phyloP scores from a whole-genome alignment of 2,329 filamentous ascomycete species.

The Thermochaetoides dissita region DNA sequence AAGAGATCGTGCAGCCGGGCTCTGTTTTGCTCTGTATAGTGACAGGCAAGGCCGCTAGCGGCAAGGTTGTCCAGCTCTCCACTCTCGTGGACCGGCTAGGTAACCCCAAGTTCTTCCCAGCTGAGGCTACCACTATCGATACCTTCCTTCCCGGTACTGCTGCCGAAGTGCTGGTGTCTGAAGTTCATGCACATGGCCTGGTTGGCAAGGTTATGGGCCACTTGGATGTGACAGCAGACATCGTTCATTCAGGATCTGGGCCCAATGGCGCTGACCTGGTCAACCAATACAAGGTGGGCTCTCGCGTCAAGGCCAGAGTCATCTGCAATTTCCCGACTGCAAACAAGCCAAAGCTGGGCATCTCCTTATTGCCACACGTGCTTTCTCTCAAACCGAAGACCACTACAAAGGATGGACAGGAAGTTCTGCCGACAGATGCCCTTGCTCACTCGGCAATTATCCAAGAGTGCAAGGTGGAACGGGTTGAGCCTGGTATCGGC shows the following conservation, averaged over 20 bases:
- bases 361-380: slow-evolving; percentile 80
- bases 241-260: slow-evolving; percentile 73
- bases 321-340: slow-evolving; percentile 74
- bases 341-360: slow-evolving; percentile 68
- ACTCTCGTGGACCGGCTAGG: slow-evolving; percentile 57
- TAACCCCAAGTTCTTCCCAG: slow-evolving; percentile 50
- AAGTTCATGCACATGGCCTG: slow-evolving; percentile 61
- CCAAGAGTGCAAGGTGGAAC: slow-evolving; percentile 63
- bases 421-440: slow-evolving; percentile 37
- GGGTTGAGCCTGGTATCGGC: slow-evolving; percentile 67
- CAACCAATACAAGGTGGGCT: slow-evolving; percentile 67
- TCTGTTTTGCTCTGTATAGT: slow-evolving; percentile 75
- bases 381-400: slow-evolving; percentile 43
- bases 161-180: slow-evolving; percentile 70
- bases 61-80: slow-evolving; percentile 77
- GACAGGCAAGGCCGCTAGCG: slow-evolving; percentile 57
- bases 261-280: slow-evolving; percentile 56
- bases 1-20: slow-evolving; percentile 63
- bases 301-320: slow-evolving; percentile 72
- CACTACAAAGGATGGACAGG: slow-evolving; percentile 26
- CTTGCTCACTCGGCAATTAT: slow-evolving; percentile 63
- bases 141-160: slow-evolving; percentile 85
- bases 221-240: slow-evolving; percentile 77
- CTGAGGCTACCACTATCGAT: slow-evolving; percentile 72
- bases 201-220: slow-evolving; percentile 84